Evolutionary conservation across 2,329 filamentous ascomycete genomes (phyloP).

Genomic region (Massarina eburnea): DNA sequence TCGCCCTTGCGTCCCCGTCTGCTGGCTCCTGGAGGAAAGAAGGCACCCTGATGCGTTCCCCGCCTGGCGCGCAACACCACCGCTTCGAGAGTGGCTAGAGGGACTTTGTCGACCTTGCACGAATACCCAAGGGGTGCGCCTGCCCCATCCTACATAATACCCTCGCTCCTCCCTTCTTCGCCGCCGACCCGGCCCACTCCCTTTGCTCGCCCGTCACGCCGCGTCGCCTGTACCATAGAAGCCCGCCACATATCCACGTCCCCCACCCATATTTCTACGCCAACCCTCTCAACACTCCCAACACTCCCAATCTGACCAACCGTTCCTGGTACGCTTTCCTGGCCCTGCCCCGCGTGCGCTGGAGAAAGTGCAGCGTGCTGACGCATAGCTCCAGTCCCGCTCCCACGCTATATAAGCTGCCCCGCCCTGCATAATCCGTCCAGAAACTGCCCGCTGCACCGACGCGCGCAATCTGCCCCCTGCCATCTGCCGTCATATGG

Average conservation of each 20-base stretch:
- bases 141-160: conserved; percentile 29
- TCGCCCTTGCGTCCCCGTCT: conserved; percentile 35
- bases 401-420: conserved; percentile 26
- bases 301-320: too few relatives aligned
- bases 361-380: conserved; percentile 27
- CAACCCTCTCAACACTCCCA: conserved; percentile 5
- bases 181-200: conserved; percentile 18
- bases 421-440: conserved; percentile 16
- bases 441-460: conserved; percentile 7
- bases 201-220: conserved; percentile 23
- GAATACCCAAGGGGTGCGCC: conserved; percentile 29
- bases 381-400: conserved; percentile 37
- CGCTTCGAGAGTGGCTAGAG: conserved; percentile 42
- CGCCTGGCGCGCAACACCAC: conserved; percentile 41
- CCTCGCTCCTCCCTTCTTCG: conserved; percentile 22
- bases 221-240: conserved; percentile 25
- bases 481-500: conserved; percentile 15
- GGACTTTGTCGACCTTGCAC: conserved; percentile 29
- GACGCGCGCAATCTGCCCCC: conserved; percentile 5
- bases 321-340: conserved; percentile 17
- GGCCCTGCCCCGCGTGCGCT: conserved; percentile 10
- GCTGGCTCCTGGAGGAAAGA: conserved; percentile 22
- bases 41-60: conserved; percentile 43
- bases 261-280: conserved; percentile 12
- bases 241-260: conserved; percentile 22